A percentile compares a stretch with the other conserved stretches of the same genome.
These are phyloP conservation scores for Drosera spatulata DNA, from an alignment of 179 eudicot species.

Conservation along the genomic window DNA sequence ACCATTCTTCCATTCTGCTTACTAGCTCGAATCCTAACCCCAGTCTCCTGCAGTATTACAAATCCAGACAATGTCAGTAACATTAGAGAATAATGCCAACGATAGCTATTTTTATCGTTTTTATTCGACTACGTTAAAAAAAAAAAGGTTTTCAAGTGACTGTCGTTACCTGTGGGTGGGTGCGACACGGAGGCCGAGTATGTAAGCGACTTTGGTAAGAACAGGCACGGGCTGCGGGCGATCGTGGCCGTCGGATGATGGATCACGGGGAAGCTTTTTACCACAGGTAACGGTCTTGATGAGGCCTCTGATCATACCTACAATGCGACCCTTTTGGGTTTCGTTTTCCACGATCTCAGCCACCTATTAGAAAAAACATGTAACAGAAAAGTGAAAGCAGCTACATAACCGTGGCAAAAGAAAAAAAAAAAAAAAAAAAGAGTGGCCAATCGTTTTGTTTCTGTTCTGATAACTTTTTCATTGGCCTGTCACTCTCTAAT, in stretches of 20 bases:
- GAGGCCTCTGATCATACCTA: slow-evolving; percentile 87
- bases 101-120: too few relatives aligned
- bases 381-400: too few relatives aligned
- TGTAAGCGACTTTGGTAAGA: slow-evolving; percentile 73
- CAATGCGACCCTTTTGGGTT: slow-evolving; percentile 30
- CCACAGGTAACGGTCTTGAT: slow-evolving; percentile 86
- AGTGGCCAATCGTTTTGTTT: too few relatives aligned
- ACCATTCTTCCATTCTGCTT: slow-evolving; percentile 66
- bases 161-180: slow-evolving; percentile 51
- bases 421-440: too few relatives aligned
- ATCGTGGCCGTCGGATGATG: slow-evolving; percentile 7
- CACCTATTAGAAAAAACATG: slow-evolving; percentile 26
- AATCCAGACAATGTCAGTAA: neutral
- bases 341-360: slow-evolving; percentile 42
- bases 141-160: neutral
- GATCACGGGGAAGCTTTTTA: slow-evolving; percentile 30
- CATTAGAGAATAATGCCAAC: too few relatives aligned
- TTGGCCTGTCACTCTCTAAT: too few relatives aligned
- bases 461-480: too few relatives aligned
- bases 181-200: slow-evolving; percentile 86
- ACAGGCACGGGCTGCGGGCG: slow-evolving; percentile 20
- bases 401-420: too few relatives aligned
- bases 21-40: slow-evolving; percentile 71
- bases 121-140: neutral
- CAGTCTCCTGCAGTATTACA: slow-evolving; percentile 42